Percentiles rank a stretch among this genome's conserved stretches.
These are phyloP conservation scores for Rhizophora apiculata DNA, from an alignment of 345 rosid genomes.

Conservation along the genomic window DNA sequence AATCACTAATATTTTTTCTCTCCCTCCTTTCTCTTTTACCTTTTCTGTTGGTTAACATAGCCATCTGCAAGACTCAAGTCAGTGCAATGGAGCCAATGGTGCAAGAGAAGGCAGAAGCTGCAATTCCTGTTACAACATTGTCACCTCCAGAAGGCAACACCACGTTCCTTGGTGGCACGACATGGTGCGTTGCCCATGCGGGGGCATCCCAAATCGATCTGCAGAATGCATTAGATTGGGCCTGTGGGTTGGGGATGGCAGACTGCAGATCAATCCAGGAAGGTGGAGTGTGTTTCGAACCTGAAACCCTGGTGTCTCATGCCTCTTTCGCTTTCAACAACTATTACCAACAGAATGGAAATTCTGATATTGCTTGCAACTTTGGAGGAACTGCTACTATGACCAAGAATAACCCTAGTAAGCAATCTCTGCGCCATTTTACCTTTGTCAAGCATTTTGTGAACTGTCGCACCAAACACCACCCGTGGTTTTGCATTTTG, in stretches of 20 bases:
- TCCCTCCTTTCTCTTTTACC: neutral
- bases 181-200: conserved; percentile 79
- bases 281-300: conserved; percentile 24
- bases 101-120: conserved; percentile 47
- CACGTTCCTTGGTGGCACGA: conserved; percentile 66
- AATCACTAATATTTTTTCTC: neutral
- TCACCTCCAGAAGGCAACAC: conserved; percentile 89
- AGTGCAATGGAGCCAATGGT: conserved; percentile 13
- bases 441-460: no score
- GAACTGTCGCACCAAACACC: no score
- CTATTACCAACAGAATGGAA: conserved; percentile 34
- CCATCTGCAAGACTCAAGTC: conserved; percentile 1
- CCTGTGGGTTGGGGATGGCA: conserved; percentile 82
- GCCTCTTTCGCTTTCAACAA: conserved; percentile 32
- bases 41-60: neutral
- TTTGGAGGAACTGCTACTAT: conserved; percentile 30
- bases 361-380: conserved; percentile 35
- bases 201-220: conserved; percentile 69
- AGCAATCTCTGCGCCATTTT: neutral
- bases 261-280: conserved; percentile 19
- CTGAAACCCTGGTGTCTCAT: conserved; percentile 25
- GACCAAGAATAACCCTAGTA: conserved; percentile 23
- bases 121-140: conserved; percentile 32
- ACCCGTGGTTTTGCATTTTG: no score
- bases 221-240: conserved; percentile 93